phyloP scores from a whole-genome alignment of 352 stramenopile genomes.

The Thalassiosira ordinaria region DNA sequence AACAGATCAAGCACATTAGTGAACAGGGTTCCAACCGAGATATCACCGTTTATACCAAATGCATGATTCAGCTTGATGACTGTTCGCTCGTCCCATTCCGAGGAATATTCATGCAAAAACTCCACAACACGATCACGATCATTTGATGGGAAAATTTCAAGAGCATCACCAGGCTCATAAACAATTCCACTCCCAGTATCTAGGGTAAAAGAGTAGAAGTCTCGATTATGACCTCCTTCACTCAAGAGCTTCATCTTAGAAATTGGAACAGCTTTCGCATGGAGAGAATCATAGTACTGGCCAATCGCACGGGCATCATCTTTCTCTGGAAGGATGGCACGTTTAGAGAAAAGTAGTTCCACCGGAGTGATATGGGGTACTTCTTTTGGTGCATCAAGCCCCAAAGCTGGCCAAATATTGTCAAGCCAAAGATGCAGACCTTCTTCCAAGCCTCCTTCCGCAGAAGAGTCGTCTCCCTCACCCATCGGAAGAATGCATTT shows the following conservation, averaged over 20 bases:
- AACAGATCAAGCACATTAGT: constrained; percentile 76
- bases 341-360: constrained; percentile 62
- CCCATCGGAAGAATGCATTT: constrained; percentile 56
- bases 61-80: constrained; percentile 66
- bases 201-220: constrained; percentile 64
- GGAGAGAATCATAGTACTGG: constrained; percentile 59
- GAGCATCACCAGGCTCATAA: constrained; percentile 67
- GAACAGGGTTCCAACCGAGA: constrained; percentile 66
- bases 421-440: constrained; percentile 68
- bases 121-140: constrained; percentile 48
- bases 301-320: constrained; percentile 51
- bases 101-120: constrained; percentile 67
- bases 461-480: constrained; percentile 66
- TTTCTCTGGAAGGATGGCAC: constrained; percentile 48
- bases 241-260: constrained; percentile 55
- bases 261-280: constrained; percentile 49
- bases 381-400: constrained; percentile 58
- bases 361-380: constrained; percentile 70
- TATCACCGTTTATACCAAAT: constrained; percentile 67
- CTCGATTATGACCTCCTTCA: constrained; percentile 62
- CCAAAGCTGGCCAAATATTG: constrained; percentile 64
- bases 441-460: constrained; percentile 62
- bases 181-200: constrained; percentile 38
- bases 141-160: constrained; percentile 80
- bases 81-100: constrained; percentile 65